phyloP scores from a whole-genome alignment of 2,329 filamentous ascomycete genomes.

The Colletotrichum chrysophilum region DNA sequence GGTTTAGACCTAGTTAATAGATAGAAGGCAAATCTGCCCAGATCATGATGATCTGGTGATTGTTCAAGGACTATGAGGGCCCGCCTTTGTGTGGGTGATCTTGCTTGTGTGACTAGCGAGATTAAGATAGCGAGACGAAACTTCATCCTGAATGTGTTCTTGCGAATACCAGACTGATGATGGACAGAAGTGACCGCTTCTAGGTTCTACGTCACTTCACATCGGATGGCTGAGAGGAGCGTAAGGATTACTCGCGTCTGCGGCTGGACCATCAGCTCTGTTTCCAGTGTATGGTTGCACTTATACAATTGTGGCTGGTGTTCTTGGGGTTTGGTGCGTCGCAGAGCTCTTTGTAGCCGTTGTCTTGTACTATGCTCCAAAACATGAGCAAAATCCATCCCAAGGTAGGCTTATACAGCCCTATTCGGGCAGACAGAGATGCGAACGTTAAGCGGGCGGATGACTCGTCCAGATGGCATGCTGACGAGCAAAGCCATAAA shows the following conservation, averaged over 20 bases:
- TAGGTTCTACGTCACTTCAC: not conserved
- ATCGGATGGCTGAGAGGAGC: too few species aligned
- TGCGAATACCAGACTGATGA: not conserved
- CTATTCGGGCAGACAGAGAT: too few species aligned
- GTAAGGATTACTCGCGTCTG: too few species aligned
- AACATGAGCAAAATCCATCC: too few species aligned
- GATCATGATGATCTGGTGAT: not conserved
- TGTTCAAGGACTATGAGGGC: not conserved
- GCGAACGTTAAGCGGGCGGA: too few species aligned
- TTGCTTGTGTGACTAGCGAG: not conserved
- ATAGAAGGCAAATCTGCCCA: not conserved
- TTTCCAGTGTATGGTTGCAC: too few species aligned
- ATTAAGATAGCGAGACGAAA: not conserved
- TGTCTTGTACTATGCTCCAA: too few species aligned
- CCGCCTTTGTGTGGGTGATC: not conserved
- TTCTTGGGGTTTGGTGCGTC: too few species aligned
- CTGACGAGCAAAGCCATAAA: not conserved
- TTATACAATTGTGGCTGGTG: too few species aligned
- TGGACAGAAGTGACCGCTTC: not conserved
- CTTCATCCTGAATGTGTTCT: not conserved
- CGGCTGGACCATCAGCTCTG: too few species aligned
- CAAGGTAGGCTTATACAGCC: fast-evolving
- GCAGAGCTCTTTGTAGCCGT: too few species aligned
- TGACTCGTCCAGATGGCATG: too few species aligned
- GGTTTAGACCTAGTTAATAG: fast-evolving